phyloP scores from a whole-genome alignment of 1,284 basidiomycete genomes.

The Exobasidium cylindrosporum region DNA sequence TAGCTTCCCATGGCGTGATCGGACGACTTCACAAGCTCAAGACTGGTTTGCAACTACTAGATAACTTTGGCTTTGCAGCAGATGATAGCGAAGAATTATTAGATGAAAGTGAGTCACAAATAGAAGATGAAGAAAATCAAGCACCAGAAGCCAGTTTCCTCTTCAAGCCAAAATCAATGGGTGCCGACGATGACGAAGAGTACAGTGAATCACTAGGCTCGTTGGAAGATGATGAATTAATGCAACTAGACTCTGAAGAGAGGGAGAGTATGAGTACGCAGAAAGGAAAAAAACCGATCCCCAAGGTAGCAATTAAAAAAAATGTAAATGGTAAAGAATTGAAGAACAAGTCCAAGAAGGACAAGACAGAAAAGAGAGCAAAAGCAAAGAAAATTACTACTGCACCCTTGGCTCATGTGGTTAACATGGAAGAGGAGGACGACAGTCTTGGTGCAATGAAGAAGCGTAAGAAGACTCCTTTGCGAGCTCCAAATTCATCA shows the following conservation, averaged over 20 bases:
- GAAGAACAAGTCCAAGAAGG: neutral
- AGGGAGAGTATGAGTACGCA: constrained; percentile 27
- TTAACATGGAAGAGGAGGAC: constrained; percentile 29
- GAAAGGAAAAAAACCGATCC: neutral
- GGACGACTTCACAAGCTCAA: constrained; percentile 79
- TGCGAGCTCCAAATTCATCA: constrained; percentile 11
- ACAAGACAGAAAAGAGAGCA: constrained; percentile 4
- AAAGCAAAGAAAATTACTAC: constrained; percentile 20
- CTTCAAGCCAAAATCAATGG: neutral
- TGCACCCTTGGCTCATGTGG: constrained; percentile 30
- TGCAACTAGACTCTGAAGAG: constrained; percentile 29
- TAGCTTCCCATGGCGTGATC: constrained; percentile 65
- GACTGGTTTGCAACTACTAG: constrained; percentile 72
- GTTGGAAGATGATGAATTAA: constrained; percentile 44
- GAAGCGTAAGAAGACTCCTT: constrained; percentile 3
- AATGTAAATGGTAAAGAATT: constrained; percentile 10
- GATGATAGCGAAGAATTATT: constrained; percentile 16
- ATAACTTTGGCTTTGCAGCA: constrained; percentile 44
- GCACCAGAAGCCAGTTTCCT: constrained; percentile 9
- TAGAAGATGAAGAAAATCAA: constrained; percentile 16
- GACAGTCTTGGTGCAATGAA: neutral
- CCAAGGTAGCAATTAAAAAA: constrained; percentile 14
- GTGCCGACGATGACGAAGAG: constrained; percentile 20
- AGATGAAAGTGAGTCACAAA: constrained; percentile 15
- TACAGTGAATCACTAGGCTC: constrained; percentile 24